Evolutionary conservation across 2,329 filamentous ascomycete species (phyloP).

Genomic region (Colletotrichum musae): DNA sequence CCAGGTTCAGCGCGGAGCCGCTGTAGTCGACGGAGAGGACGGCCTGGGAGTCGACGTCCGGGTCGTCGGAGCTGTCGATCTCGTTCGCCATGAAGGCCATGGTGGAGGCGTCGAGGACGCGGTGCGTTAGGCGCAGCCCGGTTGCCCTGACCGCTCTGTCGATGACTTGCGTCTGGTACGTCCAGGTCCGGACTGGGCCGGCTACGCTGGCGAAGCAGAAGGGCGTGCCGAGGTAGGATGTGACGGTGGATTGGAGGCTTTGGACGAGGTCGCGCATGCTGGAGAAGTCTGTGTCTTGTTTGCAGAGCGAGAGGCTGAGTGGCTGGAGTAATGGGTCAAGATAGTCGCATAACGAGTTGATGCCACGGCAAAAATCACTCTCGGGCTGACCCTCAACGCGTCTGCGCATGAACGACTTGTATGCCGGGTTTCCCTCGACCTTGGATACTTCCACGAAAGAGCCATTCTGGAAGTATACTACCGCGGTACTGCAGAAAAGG

Average conservation of each 20-base stretch:
- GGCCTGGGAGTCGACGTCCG: not conserved
- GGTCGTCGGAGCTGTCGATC: no score
- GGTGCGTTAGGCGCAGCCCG: conserved; percentile 2
- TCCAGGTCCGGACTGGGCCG: not conserved
- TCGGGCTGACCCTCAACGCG: no score
- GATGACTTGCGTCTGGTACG: conserved; percentile 1
- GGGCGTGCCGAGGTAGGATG: conserved; percentile 2
- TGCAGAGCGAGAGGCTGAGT: not conserved
- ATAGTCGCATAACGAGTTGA: not conserved
- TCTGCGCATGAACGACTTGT: conserved; percentile 25
- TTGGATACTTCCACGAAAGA: conserved; percentile 1
- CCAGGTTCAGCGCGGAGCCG: not conserved
- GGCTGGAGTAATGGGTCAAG: not conserved
- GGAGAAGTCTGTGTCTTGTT: not conserved
- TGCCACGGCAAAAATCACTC: not conserved
- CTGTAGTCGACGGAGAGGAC: conserved; percentile 18
- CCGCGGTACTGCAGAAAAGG: not conserved
- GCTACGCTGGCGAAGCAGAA: conserved; percentile 17
- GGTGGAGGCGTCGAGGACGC: not conserved
- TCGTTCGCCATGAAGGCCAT: not conserved
- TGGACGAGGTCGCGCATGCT: conserved; percentile 9
- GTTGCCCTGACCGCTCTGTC: not conserved
- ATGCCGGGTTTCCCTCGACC: conserved; percentile 14
- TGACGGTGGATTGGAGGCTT: conserved; percentile 11
- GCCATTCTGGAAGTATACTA: conserved; percentile 18